Conservation (phyloP, 768 basidiomycete genomes). For the Chiua virens region DNA sequence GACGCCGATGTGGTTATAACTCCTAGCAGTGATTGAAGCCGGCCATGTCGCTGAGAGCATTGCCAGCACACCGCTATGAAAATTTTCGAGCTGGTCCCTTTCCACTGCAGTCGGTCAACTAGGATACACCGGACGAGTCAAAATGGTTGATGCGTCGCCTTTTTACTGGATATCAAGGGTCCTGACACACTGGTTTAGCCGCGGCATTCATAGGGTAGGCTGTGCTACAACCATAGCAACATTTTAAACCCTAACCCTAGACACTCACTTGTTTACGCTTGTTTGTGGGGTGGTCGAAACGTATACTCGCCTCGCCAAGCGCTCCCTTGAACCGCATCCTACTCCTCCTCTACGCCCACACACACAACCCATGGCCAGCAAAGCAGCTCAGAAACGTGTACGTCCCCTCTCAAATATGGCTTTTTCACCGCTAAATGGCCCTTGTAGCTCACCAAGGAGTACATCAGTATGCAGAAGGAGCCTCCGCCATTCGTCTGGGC, state of each 20-base stretch:
- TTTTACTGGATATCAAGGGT: conserved; percentile 12
- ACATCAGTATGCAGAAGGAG: conserved; percentile 85
- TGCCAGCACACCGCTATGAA: no score
- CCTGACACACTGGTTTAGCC: background rate
- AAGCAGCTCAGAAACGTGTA: conserved; percentile 85
- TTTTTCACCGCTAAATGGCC: background rate
- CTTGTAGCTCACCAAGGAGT: conserved; percentile 79
- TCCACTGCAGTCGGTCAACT: conserved; percentile 6
- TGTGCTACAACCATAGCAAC: no score
- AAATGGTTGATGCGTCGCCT: background rate
- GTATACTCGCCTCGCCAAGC: conserved; percentile 24
- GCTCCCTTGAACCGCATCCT: conserved; percentile 18
- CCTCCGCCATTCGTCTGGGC: conserved; percentile 98
- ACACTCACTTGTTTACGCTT: conserved; percentile 17
- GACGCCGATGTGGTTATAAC: no score
- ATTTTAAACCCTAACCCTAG: conserved; percentile 24
- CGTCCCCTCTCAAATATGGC: conserved; percentile 21
- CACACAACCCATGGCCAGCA: conserved; percentile 64
- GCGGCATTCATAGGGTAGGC: no score
- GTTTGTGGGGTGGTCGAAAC: conserved; percentile 28
- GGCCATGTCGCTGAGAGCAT: no score
- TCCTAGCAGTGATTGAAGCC: no score
- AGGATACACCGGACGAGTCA: no score
- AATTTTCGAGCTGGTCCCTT: background rate
- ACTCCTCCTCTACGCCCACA: background rate